Conservation (phyloP, 176 grass and related monocot species). For the Dendrocalamus sinicus region DNA sequence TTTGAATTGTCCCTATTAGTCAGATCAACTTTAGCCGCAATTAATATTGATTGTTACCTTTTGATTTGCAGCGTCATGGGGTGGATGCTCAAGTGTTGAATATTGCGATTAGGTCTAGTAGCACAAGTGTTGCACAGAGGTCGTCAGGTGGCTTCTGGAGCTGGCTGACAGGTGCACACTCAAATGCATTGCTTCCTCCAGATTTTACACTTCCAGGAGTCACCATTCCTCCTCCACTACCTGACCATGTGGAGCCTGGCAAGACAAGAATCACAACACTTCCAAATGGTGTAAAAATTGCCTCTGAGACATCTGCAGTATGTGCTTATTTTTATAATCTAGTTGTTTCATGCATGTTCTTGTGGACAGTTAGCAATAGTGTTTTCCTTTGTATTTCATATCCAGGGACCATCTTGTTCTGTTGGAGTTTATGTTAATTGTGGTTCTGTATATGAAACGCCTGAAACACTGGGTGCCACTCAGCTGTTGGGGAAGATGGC, state of each 20-base stretch:
- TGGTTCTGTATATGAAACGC: constrained; percentile 84
- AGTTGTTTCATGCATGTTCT: constrained; percentile 28
- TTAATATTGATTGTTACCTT: constrained; percentile 6
- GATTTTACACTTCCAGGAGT: constrained; percentile 76
- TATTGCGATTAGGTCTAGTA: constrained; percentile 57
- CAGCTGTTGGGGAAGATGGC: constrained; percentile 85
- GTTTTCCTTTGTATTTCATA: constrained; percentile 30
- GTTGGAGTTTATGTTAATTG: constrained; percentile 82
- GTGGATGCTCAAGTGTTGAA: constrained; percentile 55
- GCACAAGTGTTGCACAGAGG: constrained; percentile 63
- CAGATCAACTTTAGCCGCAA: not conserved
- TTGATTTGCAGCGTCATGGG: constrained; percentile 49
- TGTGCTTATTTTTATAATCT: constrained; percentile 46
- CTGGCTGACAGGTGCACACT: constrained; percentile 71
- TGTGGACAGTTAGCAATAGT: constrained; percentile 25
- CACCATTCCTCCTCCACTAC: constrained; percentile 63
- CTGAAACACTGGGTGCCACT: constrained; percentile 61
- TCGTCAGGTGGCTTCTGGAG: constrained; percentile 78
- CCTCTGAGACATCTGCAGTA: constrained; percentile 79
- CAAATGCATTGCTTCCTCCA: constrained; percentile 72
- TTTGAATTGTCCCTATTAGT: constrained; percentile 7
- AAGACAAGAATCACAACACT: constrained; percentile 84
- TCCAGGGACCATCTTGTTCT: constrained; percentile 71
- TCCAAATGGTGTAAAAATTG: constrained; percentile 83
- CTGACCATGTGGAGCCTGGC: constrained; percentile 67